Conservation (phyloP, 345 rosid genomes). For the Brassica rapa region DNA sequence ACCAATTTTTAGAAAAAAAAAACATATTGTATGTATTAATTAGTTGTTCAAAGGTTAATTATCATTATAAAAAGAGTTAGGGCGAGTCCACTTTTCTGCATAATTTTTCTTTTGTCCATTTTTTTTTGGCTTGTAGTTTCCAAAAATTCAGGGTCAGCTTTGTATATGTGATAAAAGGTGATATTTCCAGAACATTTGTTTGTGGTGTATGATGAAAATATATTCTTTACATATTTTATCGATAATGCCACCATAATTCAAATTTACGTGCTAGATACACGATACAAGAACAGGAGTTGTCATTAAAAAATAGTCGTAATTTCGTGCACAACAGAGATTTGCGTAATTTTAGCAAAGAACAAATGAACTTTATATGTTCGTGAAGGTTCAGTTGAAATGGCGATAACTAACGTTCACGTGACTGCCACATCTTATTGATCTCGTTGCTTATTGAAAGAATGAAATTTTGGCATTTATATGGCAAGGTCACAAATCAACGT, state of each 20-base stretch:
- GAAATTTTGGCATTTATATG: background rate
- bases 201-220: background rate
- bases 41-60: background rate
- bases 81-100: background rate
- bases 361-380: slow-evolving; percentile 23
- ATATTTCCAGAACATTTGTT: background rate
- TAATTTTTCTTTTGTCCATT: background rate
- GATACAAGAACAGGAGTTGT: background rate
- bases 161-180: background rate
- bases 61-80: background rate
- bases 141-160: background rate
- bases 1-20: background rate
- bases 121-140: background rate
- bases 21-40: background rate
- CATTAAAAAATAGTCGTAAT: slow-evolving; percentile 3
- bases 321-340: slow-evolving; percentile 28
- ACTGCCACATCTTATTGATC: slow-evolving; percentile 32
- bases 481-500: background rate
- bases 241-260: background rate
- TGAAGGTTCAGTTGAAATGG: slow-evolving; percentile 24
- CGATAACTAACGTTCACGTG: slow-evolving; percentile 37
- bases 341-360: slow-evolving; percentile 32
- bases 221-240: background rate
- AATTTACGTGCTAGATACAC: background rate
- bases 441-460: slow-evolving; percentile 11